phyloP scores from a whole-genome alignment of 1,284 basidiomycete species.

The Marasmius oreades region DNA sequence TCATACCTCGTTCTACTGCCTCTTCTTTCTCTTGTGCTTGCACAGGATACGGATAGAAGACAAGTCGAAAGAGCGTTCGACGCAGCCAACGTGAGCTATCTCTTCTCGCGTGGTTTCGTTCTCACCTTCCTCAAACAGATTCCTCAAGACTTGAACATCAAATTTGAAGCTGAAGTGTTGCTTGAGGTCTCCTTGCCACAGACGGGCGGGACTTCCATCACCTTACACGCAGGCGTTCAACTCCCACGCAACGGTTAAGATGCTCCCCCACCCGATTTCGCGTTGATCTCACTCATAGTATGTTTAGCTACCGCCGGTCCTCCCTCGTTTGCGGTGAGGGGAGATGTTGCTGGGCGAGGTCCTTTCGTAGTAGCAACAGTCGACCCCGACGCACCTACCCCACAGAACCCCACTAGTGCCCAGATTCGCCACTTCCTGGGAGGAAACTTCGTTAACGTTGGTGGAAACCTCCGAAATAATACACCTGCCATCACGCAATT shows the following conservation, averaged over 20 bases:
- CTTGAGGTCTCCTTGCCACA: conserved; percentile 35
- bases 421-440: conserved; percentile 53
- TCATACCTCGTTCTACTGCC: conserved; percentile 5
- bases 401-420: conserved; percentile 38
- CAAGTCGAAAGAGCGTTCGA: conserved; percentile 28
- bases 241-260: conserved; percentile 35
- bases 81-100: conserved; percentile 25
- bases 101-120: neutral
- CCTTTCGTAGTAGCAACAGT: conserved; percentile 45
- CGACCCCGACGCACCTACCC: conserved; percentile 52
- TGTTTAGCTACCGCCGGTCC: conserved; percentile 39
- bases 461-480: conserved; percentile 30
- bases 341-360: conserved; percentile 24
- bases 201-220: conserved; percentile 25
- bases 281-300: neutral
- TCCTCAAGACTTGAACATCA: conserved; percentile 28
- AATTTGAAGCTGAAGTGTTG: conserved; percentile 32
- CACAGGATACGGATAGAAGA: conserved; percentile 27
- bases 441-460: conserved; percentile 31
- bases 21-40: conserved; percentile 17
- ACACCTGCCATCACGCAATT: conserved; percentile 44
- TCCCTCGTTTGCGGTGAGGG: conserved; percentile 35
- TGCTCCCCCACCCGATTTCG: neutral
- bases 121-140: conserved; percentile 22
- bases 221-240: conserved; percentile 37